Evolutionary conservation across 2,329 filamentous ascomycete species (phyloP).

Genomic region (Epicoccum nigrum): DNA sequence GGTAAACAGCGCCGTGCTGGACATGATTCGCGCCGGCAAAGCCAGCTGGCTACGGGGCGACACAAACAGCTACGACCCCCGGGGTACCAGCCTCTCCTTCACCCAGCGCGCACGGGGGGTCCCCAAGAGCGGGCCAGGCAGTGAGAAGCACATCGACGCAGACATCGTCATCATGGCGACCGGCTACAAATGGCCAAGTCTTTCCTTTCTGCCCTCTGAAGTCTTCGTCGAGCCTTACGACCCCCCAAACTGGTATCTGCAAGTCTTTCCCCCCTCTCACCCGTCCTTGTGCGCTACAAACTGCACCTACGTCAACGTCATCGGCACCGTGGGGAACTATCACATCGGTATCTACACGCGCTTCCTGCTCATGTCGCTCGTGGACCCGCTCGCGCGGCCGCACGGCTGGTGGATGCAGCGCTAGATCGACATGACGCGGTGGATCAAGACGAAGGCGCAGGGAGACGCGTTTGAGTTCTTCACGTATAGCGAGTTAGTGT

Average conservation of each 20-base stretch:
- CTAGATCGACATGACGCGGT: conserved; percentile 84
- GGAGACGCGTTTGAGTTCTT: conserved; percentile 83
- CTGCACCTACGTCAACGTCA: conserved; percentile 80
- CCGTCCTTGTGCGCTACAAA: conserved; percentile 80
- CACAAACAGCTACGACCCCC: conserved; percentile 68
- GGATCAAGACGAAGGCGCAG: conserved; percentile 72
- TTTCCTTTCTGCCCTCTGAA: conserved; percentile 75
- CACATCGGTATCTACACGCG: conserved; percentile 90
- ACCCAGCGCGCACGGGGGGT: conserved; percentile 75
- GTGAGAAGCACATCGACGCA: conserved; percentile 68
- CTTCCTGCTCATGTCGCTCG: conserved; percentile 83
- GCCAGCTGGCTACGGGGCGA: conserved; percentile 84
- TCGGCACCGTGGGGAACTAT: conserved; percentile 84
- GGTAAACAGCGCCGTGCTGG: conserved; percentile 83
- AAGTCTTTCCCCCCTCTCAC: conserved; percentile 79
- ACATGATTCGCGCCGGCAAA: conserved; percentile 72
- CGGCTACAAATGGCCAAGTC: conserved; percentile 75
- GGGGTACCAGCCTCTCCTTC: conserved; percentile 70
- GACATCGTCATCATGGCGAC: conserved; percentile 86
- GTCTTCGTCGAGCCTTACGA: conserved; percentile 75
- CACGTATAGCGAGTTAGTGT: conserved; percentile 82
- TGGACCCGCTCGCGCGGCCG: conserved; percentile 77
- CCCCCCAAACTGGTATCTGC: conserved; percentile 87
- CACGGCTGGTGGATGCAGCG: conserved; percentile 76
- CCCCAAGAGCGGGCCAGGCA: conserved; percentile 75